phyloP scores from a whole-genome alignment of 2,329 filamentous ascomycete genomes.

The Colletotrichum endophyticum region DNA sequence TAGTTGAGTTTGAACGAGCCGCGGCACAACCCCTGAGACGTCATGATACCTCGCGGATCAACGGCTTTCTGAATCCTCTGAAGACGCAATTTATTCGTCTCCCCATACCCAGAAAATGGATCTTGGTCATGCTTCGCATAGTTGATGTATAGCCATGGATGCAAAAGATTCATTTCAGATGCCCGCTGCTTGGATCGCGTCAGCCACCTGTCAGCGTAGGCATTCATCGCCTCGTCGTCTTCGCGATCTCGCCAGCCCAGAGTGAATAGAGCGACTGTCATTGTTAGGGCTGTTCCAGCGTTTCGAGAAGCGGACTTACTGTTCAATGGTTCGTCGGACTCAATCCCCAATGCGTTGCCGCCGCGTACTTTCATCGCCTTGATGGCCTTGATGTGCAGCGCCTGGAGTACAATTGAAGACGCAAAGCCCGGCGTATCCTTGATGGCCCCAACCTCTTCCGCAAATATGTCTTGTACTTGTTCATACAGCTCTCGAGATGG shows the following conservation, averaged over 20 bases:
- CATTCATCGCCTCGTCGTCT: not conserved
- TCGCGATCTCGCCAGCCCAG: not conserved
- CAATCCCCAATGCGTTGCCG: not conserved
- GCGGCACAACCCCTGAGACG: not conserved
- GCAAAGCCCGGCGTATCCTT: not conserved
- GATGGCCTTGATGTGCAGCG: not conserved
- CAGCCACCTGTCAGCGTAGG: not conserved
- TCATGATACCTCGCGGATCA: not conserved
- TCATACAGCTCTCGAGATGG: not conserved
- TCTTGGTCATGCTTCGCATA: conserved; percentile 44
- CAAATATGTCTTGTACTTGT: not conserved
- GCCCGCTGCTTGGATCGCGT: conserved; percentile 11
- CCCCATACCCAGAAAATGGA: conserved; percentile 41
- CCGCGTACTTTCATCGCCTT: not conserved
- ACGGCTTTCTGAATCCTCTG: not conserved
- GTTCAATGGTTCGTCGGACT: not conserved
- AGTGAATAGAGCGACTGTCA: not conserved
- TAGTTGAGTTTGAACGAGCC: not conserved
- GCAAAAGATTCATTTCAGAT: conserved; percentile 5
- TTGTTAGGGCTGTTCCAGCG: not conserved
- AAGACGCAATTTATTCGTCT: conserved; percentile 30
- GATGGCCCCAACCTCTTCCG: not conserved
- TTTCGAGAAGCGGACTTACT: not conserved
- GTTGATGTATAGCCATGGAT: conserved; percentile 41
- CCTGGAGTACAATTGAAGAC: not conserved